A percentile compares a stretch with the other conserved stretches of the same genome.
Evolutionary conservation across 106 monocot genomes (phyloP).

Genomic region (Dioscorea dumetorum): DNA sequence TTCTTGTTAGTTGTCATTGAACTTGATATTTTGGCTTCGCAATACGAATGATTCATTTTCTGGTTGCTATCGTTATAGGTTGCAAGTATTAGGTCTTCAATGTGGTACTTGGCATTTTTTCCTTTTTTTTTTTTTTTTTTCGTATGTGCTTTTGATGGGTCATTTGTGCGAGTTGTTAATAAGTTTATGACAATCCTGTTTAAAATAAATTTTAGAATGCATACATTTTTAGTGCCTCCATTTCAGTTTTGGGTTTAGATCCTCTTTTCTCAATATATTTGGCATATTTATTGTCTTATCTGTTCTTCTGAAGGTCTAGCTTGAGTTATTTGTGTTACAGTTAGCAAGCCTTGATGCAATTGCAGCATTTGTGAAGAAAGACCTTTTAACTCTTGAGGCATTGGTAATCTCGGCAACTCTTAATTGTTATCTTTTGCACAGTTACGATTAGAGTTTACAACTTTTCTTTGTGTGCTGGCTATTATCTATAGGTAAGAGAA

Average conservation of each 20-base stretch:
- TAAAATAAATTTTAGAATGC: not conserved
- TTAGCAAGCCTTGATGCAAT: conserved; percentile 46
- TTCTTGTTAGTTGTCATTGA: too few species aligned
- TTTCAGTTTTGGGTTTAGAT: not conserved
- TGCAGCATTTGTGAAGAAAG: conserved; percentile 49
- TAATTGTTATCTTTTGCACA: not conserved
- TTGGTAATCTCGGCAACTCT: conserved; percentile 31
- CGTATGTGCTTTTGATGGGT: too few species aligned
- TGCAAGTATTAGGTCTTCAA: too few species aligned
- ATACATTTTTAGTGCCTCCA: not conserved
- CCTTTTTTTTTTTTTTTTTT: too few species aligned
- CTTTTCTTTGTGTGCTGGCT: conserved; percentile 2
- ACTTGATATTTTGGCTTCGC: too few species aligned
- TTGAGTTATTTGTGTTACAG: conserved; percentile 25
- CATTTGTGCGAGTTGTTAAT: too few species aligned
- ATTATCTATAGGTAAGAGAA: conserved; percentile 50
- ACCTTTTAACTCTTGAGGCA: conserved; percentile 40
- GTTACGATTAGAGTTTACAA: not conserved
- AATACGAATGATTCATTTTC: too few species aligned
- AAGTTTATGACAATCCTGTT: too few species aligned
- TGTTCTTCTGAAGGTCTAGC: not conserved
- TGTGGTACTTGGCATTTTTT: too few species aligned
- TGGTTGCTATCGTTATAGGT: too few species aligned
- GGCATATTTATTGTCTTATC: not conserved
- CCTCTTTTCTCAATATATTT: not conserved